Conservation (phyloP, 768 basidiomycete species). For the Russula brevipes region DNA sequence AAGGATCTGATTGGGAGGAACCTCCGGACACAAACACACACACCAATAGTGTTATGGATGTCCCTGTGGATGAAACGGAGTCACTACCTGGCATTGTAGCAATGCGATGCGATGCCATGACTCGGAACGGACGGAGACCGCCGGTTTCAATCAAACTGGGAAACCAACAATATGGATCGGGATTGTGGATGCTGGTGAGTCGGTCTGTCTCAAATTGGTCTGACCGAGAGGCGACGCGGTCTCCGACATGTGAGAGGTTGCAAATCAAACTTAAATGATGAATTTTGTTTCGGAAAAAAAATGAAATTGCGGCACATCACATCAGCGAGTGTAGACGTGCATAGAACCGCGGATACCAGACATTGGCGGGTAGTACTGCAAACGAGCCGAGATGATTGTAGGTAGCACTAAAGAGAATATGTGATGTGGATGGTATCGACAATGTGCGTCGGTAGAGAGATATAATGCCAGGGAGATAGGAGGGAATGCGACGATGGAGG, state of each 20-base stretch:
- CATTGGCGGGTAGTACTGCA: conserved; percentile 16
- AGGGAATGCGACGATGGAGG: conserved; percentile 17
- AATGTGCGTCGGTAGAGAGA: conserved; percentile 17
- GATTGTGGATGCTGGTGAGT: no score
- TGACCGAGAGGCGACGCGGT: conserved; percentile 3
- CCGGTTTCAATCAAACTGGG: neutral
- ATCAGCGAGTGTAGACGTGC: conserved; percentile 17
- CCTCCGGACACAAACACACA: neutral
- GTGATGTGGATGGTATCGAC: conserved; percentile 23
- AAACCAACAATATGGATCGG: no score
- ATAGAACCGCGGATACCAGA: conserved; percentile 18
- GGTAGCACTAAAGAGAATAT: conserved; percentile 22
- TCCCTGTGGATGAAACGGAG: neutral
- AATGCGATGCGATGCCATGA: neutral
- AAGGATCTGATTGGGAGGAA: conserved; percentile 8
- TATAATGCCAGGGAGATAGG: conserved; percentile 15
- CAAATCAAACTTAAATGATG: conserved; percentile 13
- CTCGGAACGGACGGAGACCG: conserved; percentile 14
- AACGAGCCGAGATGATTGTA: conserved; percentile 17
- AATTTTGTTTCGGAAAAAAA: conserved; percentile 3
- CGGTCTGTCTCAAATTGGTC: neutral
- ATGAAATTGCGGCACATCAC: conserved; percentile 5
- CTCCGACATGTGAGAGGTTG: neutral
- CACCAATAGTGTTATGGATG: neutral
- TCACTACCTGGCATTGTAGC: neutral